phyloP scores from a whole-genome alignment of 345 rosid species.

The Hibiscus trionum region DNA sequence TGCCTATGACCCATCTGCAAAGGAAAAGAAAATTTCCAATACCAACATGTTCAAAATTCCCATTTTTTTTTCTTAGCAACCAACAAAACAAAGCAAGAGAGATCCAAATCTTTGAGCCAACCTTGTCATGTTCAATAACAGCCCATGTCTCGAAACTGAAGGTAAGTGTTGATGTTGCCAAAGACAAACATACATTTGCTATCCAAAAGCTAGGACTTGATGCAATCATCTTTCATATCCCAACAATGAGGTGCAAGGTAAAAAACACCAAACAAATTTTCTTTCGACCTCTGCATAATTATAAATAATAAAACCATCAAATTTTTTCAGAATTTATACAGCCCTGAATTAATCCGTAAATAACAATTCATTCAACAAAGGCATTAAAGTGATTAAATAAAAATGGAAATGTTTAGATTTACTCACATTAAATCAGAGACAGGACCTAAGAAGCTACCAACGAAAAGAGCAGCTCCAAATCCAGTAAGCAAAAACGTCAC shows the following conservation, averaged over 20 bases:
- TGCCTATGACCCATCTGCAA: slow-evolving; percentile 59
- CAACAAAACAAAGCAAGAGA: background rate
- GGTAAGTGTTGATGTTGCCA: slow-evolving; percentile 57
- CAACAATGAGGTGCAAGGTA: slow-evolving; percentile 62
- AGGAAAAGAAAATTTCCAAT: slow-evolving; percentile 1
- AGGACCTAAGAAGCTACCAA: slow-evolving; percentile 55
- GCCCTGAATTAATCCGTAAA: background rate
- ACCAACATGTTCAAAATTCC: background rate
- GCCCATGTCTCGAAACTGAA: slow-evolving; percentile 87
- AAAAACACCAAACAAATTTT: slow-evolving; percentile 61
- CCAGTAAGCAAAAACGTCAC: slow-evolving; percentile 49
- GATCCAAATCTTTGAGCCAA: slow-evolving; percentile 18
- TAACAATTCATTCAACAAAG: background rate
- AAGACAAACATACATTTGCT: slow-evolving; percentile 53
- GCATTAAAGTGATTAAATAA: background rate
- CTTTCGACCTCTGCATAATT: slow-evolving; percentile 61
- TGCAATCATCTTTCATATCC: slow-evolving; percentile 63
- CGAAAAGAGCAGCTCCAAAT: slow-evolving; percentile 43
- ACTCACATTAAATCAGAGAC: slow-evolving; percentile 79
- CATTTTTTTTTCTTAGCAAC: background rate
- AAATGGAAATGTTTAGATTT: background rate
- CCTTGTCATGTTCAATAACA: slow-evolving; percentile 80
- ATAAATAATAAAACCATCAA: background rate
- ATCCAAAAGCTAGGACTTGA: slow-evolving; percentile 49
- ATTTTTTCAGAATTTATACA: background rate